phyloP scores from a whole-genome alignment of 805 yeast species.

The Saccharomycopsis selenospora region DNA sequence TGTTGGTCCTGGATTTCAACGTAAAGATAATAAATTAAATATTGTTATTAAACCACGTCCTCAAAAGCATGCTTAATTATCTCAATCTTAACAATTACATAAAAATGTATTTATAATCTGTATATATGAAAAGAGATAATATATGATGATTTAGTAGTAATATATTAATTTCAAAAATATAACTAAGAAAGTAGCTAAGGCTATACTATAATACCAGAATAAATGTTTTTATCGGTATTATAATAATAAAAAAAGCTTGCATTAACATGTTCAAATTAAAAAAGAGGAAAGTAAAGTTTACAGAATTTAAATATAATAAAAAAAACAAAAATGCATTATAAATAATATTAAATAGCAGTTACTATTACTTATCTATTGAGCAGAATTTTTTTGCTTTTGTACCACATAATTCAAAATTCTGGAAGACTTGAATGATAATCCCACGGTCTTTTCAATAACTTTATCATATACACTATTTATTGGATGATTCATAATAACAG shows the following conservation, averaged over 20 bases:
- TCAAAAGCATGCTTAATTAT: background rate
- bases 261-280: no score
- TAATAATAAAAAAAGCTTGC: no score
- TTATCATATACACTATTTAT: slow-evolving; percentile 55
- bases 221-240: no score
- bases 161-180: no score
- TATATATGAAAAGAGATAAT: no score
- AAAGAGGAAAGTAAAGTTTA: no score
- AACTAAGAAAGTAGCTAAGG: no score
- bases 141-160: no score
- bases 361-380: slow-evolving; percentile 6
- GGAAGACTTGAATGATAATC: slow-evolving; percentile 50
- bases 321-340: background rate
- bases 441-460: slow-evolving; percentile 61
- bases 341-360: background rate
- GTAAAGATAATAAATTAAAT: background rate
- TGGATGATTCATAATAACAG: slow-evolving; percentile 49
- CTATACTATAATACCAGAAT: no score
- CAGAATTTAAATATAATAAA: background rate
- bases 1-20: background rate
- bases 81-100: no score
- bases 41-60: slow-evolving; percentile 1
- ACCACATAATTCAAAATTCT: slow-evolving; percentile 45
- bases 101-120: no score
- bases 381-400: slow-evolving; percentile 26